Conservation (phyloP, 345 rosid genomes). For the Odontarrhena argentea region DNA sequence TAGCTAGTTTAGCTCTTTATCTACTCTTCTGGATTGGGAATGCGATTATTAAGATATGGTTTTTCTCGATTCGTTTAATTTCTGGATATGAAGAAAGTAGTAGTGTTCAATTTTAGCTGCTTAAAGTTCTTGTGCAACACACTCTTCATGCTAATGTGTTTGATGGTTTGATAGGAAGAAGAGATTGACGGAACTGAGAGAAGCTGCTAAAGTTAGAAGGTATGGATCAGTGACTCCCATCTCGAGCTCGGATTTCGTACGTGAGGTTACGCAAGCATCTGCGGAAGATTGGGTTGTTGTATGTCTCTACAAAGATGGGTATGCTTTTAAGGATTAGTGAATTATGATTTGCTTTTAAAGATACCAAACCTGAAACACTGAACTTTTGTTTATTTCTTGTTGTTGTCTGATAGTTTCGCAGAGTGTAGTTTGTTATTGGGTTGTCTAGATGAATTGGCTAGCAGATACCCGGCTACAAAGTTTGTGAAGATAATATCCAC, state of each 20-base stretch:
- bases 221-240: conserved; percentile 87
- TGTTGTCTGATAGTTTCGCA: conserved; percentile 48
- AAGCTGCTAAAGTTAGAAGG: conserved; percentile 57
- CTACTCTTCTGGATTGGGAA: neutral
- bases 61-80: conserved; percentile 14
- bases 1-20: conserved; percentile 4
- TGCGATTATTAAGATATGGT: conserved; percentile 21
- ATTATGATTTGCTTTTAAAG: neutral
- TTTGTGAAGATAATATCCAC: conserved; percentile 95
- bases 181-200: conserved; percentile 85
- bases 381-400: conserved; percentile 14
- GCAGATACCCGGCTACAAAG: conserved; percentile 86
- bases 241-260: conserved; percentile 84
- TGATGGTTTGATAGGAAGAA: conserved; percentile 67
- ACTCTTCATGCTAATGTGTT: neutral
- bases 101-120: neutral
- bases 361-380: conserved; percentile 5
- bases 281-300: conserved; percentile 95
- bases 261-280: conserved; percentile 92
- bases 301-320: conserved; percentile 95
- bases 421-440: conserved; percentile 77
- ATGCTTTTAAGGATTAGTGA: conserved; percentile 17
- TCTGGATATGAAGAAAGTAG: conserved; percentile 16
- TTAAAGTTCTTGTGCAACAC: conserved; percentile 15
- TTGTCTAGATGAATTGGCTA: conserved; percentile 82